These are phyloP conservation scores for Teratosphaeria viscida DNA, from an alignment of 2,329 filamentous ascomycete species.

Conservation along the genomic window DNA sequence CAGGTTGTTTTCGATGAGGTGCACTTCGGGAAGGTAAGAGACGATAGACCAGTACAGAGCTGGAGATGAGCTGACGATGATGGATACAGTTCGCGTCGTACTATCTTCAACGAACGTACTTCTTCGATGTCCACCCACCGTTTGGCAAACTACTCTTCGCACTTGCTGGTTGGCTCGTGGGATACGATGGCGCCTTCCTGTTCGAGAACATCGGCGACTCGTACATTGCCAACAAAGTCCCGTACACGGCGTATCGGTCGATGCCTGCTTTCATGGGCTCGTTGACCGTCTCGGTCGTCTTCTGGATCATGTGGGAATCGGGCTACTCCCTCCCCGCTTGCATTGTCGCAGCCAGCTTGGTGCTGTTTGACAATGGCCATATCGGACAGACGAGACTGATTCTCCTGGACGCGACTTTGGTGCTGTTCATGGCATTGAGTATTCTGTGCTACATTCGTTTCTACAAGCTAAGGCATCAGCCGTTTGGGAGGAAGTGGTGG, in stretches of 20 bases:
- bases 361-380: conserved; percentile 95
- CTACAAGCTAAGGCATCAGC: conserved; percentile 83
- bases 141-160: conserved; percentile 98
- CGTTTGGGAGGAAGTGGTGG: conserved; percentile 97
- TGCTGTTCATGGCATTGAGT: conserved; percentile 93
- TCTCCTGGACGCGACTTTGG: conserved; percentile 83
- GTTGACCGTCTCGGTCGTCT: conserved; percentile 85
- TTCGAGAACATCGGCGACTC: conserved; percentile 99
- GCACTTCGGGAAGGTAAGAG: conserved; percentile 90
- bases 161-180: conserved; percentile 92
- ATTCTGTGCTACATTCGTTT: conserved; percentile 92
- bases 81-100: conserved; percentile 44
- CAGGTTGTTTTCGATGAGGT: conserved; percentile 99
- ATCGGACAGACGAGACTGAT: conserved; percentile 94
- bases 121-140: conserved; percentile 98
- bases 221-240: conserved; percentile 92
- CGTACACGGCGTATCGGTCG: conserved; percentile 90
- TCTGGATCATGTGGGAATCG: conserved; percentile 99
- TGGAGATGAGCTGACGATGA: background rate
- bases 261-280: conserved; percentile 87
- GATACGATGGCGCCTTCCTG: conserved; percentile 92
- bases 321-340: conserved; percentile 93
- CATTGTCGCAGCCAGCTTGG: conserved; percentile 69
- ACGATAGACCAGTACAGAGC: background rate
- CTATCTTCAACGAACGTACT: conserved; percentile 95